These are phyloP conservation scores for Xerophyta viscosa DNA, from an alignment of 106 monocot species.

Conservation along the genomic window DNA sequence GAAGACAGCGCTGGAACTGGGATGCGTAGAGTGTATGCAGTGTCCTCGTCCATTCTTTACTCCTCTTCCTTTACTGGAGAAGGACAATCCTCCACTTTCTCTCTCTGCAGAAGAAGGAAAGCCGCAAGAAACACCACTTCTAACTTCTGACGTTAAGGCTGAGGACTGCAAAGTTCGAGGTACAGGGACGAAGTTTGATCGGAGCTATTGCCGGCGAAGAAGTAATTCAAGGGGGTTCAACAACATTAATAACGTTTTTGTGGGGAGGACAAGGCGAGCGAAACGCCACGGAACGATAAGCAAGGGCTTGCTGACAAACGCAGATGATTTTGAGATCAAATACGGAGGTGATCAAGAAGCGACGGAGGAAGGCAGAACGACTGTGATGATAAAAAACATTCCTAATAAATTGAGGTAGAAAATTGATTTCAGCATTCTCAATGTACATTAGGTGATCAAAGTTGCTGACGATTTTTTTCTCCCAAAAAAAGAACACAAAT, in stretches of 20 bases:
- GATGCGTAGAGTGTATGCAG: neutral
- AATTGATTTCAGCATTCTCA: neutral
- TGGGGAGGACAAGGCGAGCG: neutral
- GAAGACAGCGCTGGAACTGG: neutral
- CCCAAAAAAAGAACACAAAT: neutral
- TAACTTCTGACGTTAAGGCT: neutral
- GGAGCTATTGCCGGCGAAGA: neutral
- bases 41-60: neutral
- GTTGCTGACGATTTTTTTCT: neutral
- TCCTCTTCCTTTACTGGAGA: neutral
- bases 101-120: neutral
- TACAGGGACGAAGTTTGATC: neutral
- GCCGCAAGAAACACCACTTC: neutral
- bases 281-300: neutral
- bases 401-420: conserved; percentile 9
- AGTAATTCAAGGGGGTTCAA: neutral
- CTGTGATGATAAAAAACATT: conserved; percentile 10
- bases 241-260: neutral
- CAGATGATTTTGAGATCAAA: neutral
- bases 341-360: neutral
- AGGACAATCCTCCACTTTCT: neutral
- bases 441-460: neutral
- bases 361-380: neutral
- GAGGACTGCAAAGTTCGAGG: neutral
- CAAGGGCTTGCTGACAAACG: neutral